phyloP scores from a whole-genome alignment of 208 protist genomes.

The Trypanosoma boissoni region DNA sequence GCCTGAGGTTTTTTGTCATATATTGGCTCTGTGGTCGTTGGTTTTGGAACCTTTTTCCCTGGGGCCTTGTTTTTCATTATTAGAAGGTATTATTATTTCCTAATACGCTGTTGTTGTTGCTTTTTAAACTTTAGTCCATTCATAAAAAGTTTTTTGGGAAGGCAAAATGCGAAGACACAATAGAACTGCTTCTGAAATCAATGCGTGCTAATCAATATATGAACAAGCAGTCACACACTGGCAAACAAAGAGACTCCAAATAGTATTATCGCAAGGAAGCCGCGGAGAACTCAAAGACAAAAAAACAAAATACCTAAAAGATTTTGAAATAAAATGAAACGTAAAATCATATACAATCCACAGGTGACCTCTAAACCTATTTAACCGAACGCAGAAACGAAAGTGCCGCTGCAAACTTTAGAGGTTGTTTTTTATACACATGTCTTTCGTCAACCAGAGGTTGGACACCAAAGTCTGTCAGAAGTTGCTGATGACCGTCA shows the following conservation, averaged over 20 bases:
- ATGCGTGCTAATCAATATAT: no score
- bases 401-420: slow-evolving; percentile 37
- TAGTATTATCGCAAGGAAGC: no score
- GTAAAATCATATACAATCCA: background rate
- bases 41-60: no score
- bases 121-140: no score
- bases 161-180: no score
- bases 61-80: background rate
- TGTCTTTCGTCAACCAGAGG: slow-evolving; percentile 24
- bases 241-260: slow-evolving; percentile 1
- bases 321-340: background rate
- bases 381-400: slow-evolving; percentile 37
- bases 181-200: no score
- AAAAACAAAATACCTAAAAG: background rate
- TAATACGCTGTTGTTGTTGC: no score
- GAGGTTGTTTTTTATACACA: slow-evolving; percentile 62
- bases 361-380: background rate
- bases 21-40: background rate
- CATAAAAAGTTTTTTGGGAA: no score
- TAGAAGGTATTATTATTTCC: background rate
- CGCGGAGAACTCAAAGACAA: no score
- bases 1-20: background rate
- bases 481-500: slow-evolving; percentile 26
- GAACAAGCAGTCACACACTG: slow-evolving; percentile 11
- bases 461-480: slow-evolving; percentile 49